Evolutionary conservation across 306 rosid genomes (phyloP).

Genomic region (Erythrophleum fordii): DNA sequence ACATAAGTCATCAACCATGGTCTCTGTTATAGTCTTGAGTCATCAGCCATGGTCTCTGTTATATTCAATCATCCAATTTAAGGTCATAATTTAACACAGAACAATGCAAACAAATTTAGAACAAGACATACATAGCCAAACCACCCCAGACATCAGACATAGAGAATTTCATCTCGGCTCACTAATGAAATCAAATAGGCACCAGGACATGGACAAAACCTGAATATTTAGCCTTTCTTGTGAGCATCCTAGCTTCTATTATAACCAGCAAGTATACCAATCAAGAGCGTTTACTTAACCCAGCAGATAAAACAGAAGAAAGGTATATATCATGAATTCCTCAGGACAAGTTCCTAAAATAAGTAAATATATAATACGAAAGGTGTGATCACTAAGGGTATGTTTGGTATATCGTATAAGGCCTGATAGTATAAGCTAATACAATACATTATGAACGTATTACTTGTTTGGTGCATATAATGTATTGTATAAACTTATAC

Average conservation of each 20-base stretch:
- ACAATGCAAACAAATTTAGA: constrained; percentile 15
- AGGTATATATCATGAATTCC: no score
- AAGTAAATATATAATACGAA: no score
- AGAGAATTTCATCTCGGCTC: constrained; percentile 5
- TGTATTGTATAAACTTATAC: no score
- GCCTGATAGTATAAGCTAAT: no score
- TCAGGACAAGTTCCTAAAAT: no score
- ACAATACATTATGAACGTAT: no score
- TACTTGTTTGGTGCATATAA: no score
- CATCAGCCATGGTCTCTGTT: background rate
- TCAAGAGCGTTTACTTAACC: background rate
- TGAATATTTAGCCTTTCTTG: no score
- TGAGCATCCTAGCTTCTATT: no score
- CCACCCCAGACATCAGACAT: constrained; percentile 5
- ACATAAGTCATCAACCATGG: background rate
- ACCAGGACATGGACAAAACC: background rate
- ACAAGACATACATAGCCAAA: constrained; percentile 13
- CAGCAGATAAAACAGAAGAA: background rate
- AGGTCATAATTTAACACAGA: constrained; percentile 9
- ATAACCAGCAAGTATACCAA: background rate
- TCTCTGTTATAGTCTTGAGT: background rate
- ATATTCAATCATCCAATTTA: constrained; percentile 27
- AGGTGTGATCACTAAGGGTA: background rate
- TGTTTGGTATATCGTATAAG: no score
- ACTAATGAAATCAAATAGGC: background rate